phyloP scores from a whole-genome alignment of 306 rosid species.

The Canavalia gladiata region DNA sequence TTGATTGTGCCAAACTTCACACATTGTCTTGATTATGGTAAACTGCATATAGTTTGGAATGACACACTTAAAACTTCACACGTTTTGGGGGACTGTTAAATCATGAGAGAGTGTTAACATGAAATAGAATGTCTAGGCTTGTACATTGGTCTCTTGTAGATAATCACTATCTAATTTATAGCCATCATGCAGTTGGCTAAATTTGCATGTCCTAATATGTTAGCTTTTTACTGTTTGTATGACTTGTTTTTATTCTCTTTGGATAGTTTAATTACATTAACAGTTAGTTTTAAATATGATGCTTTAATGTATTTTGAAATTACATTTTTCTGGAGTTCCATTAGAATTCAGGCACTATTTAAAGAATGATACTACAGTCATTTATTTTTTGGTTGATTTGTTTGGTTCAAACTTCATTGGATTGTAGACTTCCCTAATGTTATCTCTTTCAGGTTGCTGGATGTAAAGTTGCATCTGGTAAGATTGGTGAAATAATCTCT shows the following conservation, averaged over 20 bases:
- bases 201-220: neutral
- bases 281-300: conserved; percentile 8
- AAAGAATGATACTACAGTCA: conserved; percentile 10
- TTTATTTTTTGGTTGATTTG: conserved; percentile 31
- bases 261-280: conserved; percentile 21
- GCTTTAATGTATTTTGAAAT: conserved; percentile 17
- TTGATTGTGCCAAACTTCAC: neutral
- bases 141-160: neutral
- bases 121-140: neutral
- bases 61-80: neutral
- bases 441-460: conserved; percentile 68
- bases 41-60: neutral
- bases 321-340: conserved; percentile 30
- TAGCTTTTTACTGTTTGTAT: neutral
- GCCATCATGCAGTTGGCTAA: neutral
- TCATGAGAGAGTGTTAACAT: neutral
- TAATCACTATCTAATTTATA: neutral
- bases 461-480: conserved; percentile 72
- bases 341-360: conserved; percentile 4
- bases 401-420: conserved; percentile 28
- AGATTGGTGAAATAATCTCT: conserved; percentile 76
- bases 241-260: neutral
- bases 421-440: conserved; percentile 33
- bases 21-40: neutral
- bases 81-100: neutral